phyloP scores from a whole-genome alignment of 345 rosid species.

The Adansonia digitata region DNA sequence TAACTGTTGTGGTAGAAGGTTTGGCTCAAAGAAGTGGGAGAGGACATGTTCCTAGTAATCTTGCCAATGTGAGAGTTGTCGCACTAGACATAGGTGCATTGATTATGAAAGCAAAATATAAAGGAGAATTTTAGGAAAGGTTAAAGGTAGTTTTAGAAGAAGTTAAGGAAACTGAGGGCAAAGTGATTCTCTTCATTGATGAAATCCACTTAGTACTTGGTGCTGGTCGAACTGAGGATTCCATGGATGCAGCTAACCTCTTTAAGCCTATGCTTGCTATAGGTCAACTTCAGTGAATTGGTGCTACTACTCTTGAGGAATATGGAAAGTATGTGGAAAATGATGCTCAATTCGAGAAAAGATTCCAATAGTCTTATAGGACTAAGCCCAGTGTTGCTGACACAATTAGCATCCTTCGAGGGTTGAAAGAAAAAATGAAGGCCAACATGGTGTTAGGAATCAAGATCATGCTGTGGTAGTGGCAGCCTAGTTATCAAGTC shows the following conservation, averaged over 20 bases:
- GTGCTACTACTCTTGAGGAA: slow-evolving; percentile 90
- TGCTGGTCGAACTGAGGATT: slow-evolving; percentile 87
- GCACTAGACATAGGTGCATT: slow-evolving; percentile 89
- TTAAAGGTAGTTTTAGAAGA: slow-evolving; percentile 82
- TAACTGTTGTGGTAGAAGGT: slow-evolving; percentile 91
- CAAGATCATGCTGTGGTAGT: slow-evolving; percentile 77
- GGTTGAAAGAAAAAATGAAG: slow-evolving; percentile 87
- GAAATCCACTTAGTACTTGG: slow-evolving; percentile 95
- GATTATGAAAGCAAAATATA: slow-evolving; percentile 78
- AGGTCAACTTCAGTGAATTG: slow-evolving; percentile 90
- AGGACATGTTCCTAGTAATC: slow-evolving; percentile 88
- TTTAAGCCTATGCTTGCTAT: slow-evolving; percentile 95
- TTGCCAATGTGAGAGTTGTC: slow-evolving; percentile 74
- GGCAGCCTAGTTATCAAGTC: slow-evolving; percentile 85
- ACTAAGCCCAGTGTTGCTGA: slow-evolving; percentile 90
- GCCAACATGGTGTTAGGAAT: slow-evolving; percentile 91
- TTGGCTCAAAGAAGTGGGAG: slow-evolving; percentile 84
- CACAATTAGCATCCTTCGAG: slow-evolving; percentile 82
- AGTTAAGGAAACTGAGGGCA: slow-evolving; percentile 92
- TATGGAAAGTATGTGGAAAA: slow-evolving; percentile 96
- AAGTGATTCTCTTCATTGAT: slow-evolving; percentile 88
- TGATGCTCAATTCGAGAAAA: slow-evolving; percentile 90
- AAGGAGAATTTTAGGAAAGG: slow-evolving; percentile 90
- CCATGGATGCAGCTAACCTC: slow-evolving; percentile 96
- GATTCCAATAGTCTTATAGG: slow-evolving; percentile 89